Conservation (phyloP, 2,329 filamentous ascomycete species). For the Phaeosphaeriaceae sp. region DNA sequence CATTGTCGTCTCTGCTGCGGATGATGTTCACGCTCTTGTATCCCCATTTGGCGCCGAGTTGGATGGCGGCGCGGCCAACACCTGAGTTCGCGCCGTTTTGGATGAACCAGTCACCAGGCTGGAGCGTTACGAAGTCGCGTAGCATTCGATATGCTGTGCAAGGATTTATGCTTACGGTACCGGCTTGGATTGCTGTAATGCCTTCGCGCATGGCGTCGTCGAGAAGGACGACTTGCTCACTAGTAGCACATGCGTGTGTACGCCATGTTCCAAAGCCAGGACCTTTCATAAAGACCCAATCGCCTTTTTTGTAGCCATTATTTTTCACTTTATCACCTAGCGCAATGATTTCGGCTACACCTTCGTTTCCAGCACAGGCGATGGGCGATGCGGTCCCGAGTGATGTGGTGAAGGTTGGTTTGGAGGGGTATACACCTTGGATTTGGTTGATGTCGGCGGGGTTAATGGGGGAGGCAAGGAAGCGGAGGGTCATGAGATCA, state of each 20-base stretch:
- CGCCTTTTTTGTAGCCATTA: conserved; percentile 69
- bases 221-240: conserved; percentile 70
- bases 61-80: conserved; percentile 89
- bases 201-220: conserved; percentile 72
- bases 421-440: conserved; percentile 92
- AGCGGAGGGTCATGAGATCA: conserved; percentile 75
- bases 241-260: conserved; percentile 78
- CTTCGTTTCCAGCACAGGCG: conserved; percentile 88
- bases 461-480: conserved; percentile 92
- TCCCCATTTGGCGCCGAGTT: conserved; percentile 85
- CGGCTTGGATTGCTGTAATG: conserved; percentile 77
- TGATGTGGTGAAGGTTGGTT: conserved; percentile 75
- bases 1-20: conserved; percentile 74
- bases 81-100: conserved; percentile 97
- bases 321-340: conserved; percentile 65
- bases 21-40: conserved; percentile 90
- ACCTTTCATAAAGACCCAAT: conserved; percentile 90
- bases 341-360: conserved; percentile 85
- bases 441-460: conserved; percentile 98
- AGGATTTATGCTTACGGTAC: conserved; percentile 90
- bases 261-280: conserved; percentile 93
- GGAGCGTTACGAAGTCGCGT: conserved; percentile 72
- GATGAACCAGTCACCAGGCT: conserved; percentile 89
- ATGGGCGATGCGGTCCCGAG: conserved; percentile 79
- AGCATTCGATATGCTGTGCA: conserved; percentile 95